These are phyloP conservation scores for Talaromyces thailandensis DNA, from an alignment of 495 filamentous ascomycete species.

Conservation along the genomic window DNA sequence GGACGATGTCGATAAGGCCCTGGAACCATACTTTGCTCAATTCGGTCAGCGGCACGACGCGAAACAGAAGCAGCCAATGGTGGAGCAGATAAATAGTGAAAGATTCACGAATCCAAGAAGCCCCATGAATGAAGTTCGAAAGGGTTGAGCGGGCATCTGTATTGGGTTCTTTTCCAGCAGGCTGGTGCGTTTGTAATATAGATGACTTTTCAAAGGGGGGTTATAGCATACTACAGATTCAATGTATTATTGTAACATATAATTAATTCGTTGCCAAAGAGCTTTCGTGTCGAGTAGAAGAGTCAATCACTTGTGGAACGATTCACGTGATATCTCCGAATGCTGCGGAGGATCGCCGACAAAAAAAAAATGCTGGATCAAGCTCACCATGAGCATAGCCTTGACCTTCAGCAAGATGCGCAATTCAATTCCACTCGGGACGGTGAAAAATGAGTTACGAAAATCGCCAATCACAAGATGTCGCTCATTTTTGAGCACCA, in stretches of 20 bases:
- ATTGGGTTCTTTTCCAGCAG: background rate
- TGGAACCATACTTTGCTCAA: conserved; percentile 54
- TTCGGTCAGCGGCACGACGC: conserved; percentile 49
- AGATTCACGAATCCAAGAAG: conserved; percentile 22
- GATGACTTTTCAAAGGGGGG: too few species aligned
- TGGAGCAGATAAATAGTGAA: conserved; percentile 23
- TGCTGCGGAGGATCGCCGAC: background rate
- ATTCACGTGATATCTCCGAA: conserved; percentile 5
- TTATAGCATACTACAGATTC: background rate
- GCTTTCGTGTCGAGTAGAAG: background rate
- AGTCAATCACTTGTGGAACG: background rate
- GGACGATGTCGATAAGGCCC: conserved; percentile 46
- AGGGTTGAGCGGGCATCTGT: conserved; percentile 6
- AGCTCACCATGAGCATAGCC: background rate
- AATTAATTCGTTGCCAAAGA: background rate
- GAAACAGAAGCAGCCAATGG: conserved; percentile 14
- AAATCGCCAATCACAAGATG: background rate
- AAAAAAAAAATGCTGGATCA: background rate
- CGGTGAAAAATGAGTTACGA: background rate
- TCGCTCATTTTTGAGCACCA: background rate
- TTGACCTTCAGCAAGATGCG: background rate
- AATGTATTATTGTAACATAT: background rate
- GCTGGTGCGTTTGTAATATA: conserved; percentile 1
- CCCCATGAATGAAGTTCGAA: conserved; percentile 17
- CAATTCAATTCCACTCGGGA: background rate